These are phyloP conservation scores for Naganishia cerealis DNA, from an alignment of 1,284 basidiomycete genomes.

Conservation along the genomic window DNA sequence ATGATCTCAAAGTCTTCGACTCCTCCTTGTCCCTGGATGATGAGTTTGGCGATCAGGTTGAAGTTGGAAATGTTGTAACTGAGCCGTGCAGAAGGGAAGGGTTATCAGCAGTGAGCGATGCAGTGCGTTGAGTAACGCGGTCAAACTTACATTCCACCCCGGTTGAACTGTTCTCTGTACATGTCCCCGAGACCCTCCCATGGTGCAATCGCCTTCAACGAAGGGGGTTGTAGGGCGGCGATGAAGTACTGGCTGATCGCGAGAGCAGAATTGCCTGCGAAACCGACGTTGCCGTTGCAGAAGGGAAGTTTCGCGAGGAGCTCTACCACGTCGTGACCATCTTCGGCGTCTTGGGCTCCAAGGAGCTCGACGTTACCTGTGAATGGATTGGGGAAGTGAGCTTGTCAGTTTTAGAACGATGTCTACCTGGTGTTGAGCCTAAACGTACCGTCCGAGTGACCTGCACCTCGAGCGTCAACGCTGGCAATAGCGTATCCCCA, in stretches of 20 bases:
- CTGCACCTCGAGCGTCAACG: conserved; percentile 38
- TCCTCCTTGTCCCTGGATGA: conserved; percentile 23
- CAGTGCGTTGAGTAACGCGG: not conserved
- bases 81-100: not conserved
- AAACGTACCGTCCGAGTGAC: conserved; percentile 36
- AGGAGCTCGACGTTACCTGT: conserved; percentile 16
- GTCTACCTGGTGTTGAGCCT: not conserved
- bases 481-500: conserved; percentile 42
- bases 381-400: not conserved
- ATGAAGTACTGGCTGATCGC: conserved; percentile 41
- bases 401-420: not conserved
- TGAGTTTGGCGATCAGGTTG: conserved; percentile 25
- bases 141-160: conserved; percentile 19
- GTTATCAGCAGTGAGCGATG: not conserved
- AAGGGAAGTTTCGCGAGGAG: conserved; percentile 13
- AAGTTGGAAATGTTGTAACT: conserved; percentile 26
- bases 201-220: conserved; percentile 43
- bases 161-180: conserved; percentile 30
- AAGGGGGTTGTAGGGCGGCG: conserved; percentile 38
- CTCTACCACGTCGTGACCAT: conserved; percentile 17
- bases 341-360: conserved; percentile 23
- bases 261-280: conserved; percentile 40
- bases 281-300: conserved; percentile 16
- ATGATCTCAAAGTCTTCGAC: conserved; percentile 25
- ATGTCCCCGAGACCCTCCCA: conserved; percentile 41